Evolutionary conservation across 306 rosid genomes (phyloP).

Genomic region (Hippophae tibetana): DNA sequence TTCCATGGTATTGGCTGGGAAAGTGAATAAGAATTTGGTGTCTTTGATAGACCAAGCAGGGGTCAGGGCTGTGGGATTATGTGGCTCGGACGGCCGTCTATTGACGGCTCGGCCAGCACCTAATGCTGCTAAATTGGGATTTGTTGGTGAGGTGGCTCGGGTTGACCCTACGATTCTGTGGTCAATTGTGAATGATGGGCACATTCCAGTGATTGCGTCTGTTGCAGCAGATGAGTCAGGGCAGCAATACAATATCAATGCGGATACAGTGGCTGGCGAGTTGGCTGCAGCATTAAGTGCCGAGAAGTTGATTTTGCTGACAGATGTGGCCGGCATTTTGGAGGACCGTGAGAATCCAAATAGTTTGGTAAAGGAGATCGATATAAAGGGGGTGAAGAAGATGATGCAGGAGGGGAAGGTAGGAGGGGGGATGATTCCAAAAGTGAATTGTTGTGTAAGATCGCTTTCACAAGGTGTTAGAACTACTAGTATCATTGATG

Average conservation of each 20-base stretch:
- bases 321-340: conserved; percentile 81
- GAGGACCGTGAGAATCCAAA: conserved; percentile 44
- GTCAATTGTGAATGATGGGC: conserved; percentile 46
- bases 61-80: conserved; percentile 82
- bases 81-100: conserved; percentile 72
- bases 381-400: conserved; percentile 62
- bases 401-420: conserved; percentile 57
- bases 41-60: conserved; percentile 57
- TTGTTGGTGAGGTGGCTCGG: conserved; percentile 65
- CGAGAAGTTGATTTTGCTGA: conserved; percentile 77
- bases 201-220: conserved; percentile 79
- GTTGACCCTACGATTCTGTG: conserved; percentile 58
- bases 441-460: conserved; percentile 70
- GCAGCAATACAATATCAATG: conserved; percentile 81
- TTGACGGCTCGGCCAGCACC: conserved; percentile 71
- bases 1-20: conserved; percentile 90
- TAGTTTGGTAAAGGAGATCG: conserved; percentile 58
- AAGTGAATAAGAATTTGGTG: conserved; percentile 68
- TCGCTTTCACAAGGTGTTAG: conserved; percentile 77
- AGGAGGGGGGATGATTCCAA: conserved; percentile 86
- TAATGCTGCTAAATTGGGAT: conserved; percentile 56
- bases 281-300: conserved; percentile 87
- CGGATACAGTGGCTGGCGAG: conserved; percentile 85
- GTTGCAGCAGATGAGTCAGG: conserved; percentile 77
- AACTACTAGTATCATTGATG: conserved; percentile 83